Base-by-base conservation (phyloP, 2,329 filamentous ascomycete species). In the Fusarium siculi region DNA sequence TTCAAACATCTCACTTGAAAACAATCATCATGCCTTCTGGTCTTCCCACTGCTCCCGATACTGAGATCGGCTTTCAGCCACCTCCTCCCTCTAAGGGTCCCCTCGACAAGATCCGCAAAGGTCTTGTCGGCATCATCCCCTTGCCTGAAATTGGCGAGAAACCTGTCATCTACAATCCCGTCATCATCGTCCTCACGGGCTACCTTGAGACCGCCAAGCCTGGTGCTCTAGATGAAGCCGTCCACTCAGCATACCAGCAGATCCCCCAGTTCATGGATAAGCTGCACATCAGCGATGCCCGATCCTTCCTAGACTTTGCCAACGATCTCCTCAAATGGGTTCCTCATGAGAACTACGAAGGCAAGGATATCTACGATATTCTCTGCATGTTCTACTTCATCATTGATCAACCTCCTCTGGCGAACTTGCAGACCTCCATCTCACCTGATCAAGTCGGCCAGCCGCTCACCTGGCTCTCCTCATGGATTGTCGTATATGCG, bases 261-360 rank as follows among this genome's bases (percentile, higher is more conserved):
- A 66, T 66, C 2, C 63, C 63, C 0, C 15, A 66, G 9, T 66
- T 66, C n/a, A 66, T 66, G 63, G 50, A 66, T 9, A 66, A 66
- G 25, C 37, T 66, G 18, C 4, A 66, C 5, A 66, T 66, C 19
- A 65, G 14, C 1, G 61, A 66, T 28, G 49, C 61, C 7, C 28
- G 19, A 15, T 66, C 63, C 0, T 66, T 66, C 32, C 10, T 66
- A 4, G 63, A 66, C 30, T 66, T 66, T 58, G 61, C 63, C 3
- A 66, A 66, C 2, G 63, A 66, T 21, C 61, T 66, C 0, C 63
- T 66, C 6, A 66, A 66, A 18, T 66, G 63, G 63, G 64, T 36
- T 0, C 63, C 63, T 10, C 42, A 66, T 1, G 63, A 66, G 19
- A 28, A 39, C 37, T 66, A 66, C 1, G 18, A 39, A 0, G 63